A percentile compares a stretch with the other conserved stretches of the same genome.
These are phyloP conservation scores for Pinus tabuliformis DNA, from an alignment of 75 land plant genomes.

Conservation along the genomic window DNA sequence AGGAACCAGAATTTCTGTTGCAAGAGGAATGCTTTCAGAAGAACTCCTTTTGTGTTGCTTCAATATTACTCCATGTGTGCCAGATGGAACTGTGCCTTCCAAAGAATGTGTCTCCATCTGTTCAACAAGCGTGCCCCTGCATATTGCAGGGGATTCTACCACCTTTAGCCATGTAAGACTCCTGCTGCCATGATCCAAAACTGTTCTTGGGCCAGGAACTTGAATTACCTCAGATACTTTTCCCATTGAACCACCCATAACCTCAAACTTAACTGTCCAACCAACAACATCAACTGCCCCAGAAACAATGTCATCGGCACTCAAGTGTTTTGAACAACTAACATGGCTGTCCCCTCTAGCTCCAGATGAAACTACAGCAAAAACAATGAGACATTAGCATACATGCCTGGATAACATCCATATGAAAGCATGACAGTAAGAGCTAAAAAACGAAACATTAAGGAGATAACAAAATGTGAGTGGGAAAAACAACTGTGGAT, in stretches of 20 bases:
- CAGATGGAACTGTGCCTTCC: conserved; percentile 1
- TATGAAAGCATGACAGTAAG: too few relatives aligned
- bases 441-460: too few relatives aligned
- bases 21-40: neutral
- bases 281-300: conserved; percentile 7
- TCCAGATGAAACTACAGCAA: neutral
- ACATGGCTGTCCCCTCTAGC: neutral
- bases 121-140: neutral
- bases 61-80: neutral
- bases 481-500: too few relatives aligned
- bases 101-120: neutral
- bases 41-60: neutral
- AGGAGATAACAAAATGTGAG: too few relatives aligned
- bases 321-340: neutral
- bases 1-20: conserved; percentile 6
- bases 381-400: neutral
- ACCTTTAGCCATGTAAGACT: conserved; percentile 9
- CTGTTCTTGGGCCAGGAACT: neutral
- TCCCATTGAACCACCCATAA: conserved; percentile 4
- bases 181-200: neutral
- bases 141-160: neutral
- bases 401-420: neutral
- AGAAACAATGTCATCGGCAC: conserved; percentile 1
- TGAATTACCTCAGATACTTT: conserved; percentile 3
- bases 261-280: conserved; percentile 5